phyloP scores from a whole-genome alignment of 495 filamentous ascomycete species.

The Hypoxylon fragiforme region DNA sequence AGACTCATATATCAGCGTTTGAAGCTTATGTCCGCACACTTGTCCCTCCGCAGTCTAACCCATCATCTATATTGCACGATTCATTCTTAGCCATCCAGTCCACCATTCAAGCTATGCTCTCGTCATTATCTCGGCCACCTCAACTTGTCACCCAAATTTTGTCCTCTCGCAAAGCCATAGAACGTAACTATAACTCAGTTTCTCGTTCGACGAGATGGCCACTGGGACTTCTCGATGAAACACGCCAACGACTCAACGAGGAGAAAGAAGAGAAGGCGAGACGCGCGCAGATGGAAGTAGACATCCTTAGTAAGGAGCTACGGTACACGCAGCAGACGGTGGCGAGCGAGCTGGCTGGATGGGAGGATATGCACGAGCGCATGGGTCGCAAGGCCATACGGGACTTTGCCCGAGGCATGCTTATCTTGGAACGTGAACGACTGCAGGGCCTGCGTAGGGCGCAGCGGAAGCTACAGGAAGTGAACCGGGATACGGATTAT shows the following conservation, averaged over 20 bases:
- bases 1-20: slow-evolving; percentile 69
- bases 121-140: slow-evolving; percentile 79
- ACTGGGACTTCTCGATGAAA: slow-evolving; percentile 84
- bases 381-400: slow-evolving; percentile 73
- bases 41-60: slow-evolving; percentile 70
- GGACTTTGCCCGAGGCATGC: slow-evolving; percentile 73
- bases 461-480: slow-evolving; percentile 55
- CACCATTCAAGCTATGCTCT: slow-evolving; percentile 78
- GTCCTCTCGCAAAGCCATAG: slow-evolving; percentile 65
- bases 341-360: slow-evolving; percentile 86
- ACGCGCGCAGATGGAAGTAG: slow-evolving; percentile 64
- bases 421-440: slow-evolving; percentile 76
- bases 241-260: slow-evolving; percentile 75
- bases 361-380: slow-evolving; percentile 84
- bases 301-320: slow-evolving; percentile 72
- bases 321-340: slow-evolving; percentile 92
- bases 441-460: slow-evolving; percentile 81
- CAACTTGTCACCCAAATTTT: slow-evolving; percentile 72
- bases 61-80: slow-evolving; percentile 72
- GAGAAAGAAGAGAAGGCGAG: slow-evolving; percentile 76
- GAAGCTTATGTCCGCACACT: slow-evolving; percentile 69
- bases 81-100: slow-evolving; percentile 73
- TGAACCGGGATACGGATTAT: no score
- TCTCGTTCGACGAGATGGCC: slow-evolving; percentile 76
- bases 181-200: slow-evolving; percentile 74